Evolutionary conservation across 768 basidiomycete genomes (phyloP).

Genomic region (Russula olivacea): DNA sequence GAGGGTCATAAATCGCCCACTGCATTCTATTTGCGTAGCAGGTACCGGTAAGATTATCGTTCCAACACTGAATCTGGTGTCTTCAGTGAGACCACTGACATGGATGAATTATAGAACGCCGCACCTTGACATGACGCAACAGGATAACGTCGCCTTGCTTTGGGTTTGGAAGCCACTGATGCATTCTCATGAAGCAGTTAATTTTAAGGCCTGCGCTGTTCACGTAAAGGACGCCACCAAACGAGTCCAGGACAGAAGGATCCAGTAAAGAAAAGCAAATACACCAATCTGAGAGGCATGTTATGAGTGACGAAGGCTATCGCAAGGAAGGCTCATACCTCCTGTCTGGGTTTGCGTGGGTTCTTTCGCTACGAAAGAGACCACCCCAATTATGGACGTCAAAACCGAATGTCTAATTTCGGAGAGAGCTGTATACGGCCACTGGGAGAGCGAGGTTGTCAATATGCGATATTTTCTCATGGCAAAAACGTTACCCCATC

Average conservation of each 20-base stretch:
- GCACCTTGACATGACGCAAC: slow-evolving; percentile 46
- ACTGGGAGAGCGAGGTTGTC: neutral
- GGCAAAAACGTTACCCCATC: slow-evolving; percentile 4
- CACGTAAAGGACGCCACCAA: slow-evolving; percentile 25
- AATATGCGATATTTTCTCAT: neutral
- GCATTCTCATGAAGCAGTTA: slow-evolving; percentile 48
- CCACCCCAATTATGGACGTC: slow-evolving; percentile 34
- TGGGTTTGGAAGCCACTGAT: slow-evolving; percentile 47
- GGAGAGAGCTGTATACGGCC: slow-evolving; percentile 16
- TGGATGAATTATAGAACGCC: neutral
- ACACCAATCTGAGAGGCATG: slow-evolving; percentile 39
- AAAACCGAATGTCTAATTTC: slow-evolving; percentile 9
- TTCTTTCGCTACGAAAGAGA: slow-evolving; percentile 19
- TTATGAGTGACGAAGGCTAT: neutral
- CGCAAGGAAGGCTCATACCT: slow-evolving; percentile 27
- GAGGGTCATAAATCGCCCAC: slow-evolving; percentile 17
- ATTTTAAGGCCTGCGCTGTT: slow-evolving; percentile 29
- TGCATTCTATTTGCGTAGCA: slow-evolving; percentile 14
- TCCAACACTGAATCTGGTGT: slow-evolving; percentile 7
- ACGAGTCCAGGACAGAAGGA: slow-evolving; percentile 40
- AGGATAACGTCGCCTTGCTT: slow-evolving; percentile 47
- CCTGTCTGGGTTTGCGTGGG: slow-evolving; percentile 26
- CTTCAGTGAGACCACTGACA: neutral
- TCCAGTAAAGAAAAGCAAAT: slow-evolving; percentile 46
- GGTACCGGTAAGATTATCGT: slow-evolving; percentile 16